Conservation (phyloP, 2,329 filamentous ascomycete species). For the Sporothrix dimorphospora region DNA sequence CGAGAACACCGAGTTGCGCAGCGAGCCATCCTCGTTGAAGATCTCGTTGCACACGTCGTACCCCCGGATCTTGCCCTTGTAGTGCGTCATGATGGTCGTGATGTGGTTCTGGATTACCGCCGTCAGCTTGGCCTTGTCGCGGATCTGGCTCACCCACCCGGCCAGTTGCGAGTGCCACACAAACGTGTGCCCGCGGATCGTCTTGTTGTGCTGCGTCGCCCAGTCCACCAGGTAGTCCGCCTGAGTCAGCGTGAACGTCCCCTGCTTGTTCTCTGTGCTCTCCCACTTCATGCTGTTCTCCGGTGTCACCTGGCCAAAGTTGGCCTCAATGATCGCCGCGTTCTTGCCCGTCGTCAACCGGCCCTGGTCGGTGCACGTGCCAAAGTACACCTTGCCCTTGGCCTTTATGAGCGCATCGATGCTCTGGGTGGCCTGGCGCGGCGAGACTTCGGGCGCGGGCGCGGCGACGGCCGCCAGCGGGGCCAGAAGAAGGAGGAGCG, state of each 20-base stretch:
- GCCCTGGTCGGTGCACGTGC: slow-evolving; percentile 59
- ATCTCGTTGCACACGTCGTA: slow-evolving; percentile 71
- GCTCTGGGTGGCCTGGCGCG: slow-evolving; percentile 49
- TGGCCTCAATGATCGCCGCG: slow-evolving; percentile 59
- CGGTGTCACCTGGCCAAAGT: slow-evolving; percentile 67
- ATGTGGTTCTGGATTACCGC: slow-evolving; percentile 63
- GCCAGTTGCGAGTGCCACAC: slow-evolving; percentile 66
- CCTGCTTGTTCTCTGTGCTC: slow-evolving; percentile 52
- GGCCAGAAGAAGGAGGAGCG: slow-evolving; percentile 43
- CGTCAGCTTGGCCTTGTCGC: slow-evolving; percentile 55
- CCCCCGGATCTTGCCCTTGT: slow-evolving; percentile 64
- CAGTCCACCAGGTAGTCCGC: slow-evolving; percentile 64
- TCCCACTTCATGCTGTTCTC: slow-evolving; percentile 77
- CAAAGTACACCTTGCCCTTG: slow-evolving; percentile 68
- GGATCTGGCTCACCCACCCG: slow-evolving; percentile 61
- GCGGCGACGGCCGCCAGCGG: slow-evolving; percentile 45
- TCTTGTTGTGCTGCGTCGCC: slow-evolving; percentile 58
- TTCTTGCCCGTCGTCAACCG: slow-evolving; percentile 54
- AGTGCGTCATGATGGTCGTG: slow-evolving; percentile 58
- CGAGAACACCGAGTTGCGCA: slow-evolving; percentile 66
- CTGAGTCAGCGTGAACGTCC: slow-evolving; percentile 58
- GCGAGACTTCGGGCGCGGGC: slow-evolving; percentile 37
- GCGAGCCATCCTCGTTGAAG: slow-evolving; percentile 62
- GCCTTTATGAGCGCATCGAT: slow-evolving; percentile 61
- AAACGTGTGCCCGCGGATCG: slow-evolving; percentile 67